Evolutionary conservation across 2,329 filamentous ascomycete genomes (phyloP).

Genomic region (Zymoseptoria brevis): DNA sequence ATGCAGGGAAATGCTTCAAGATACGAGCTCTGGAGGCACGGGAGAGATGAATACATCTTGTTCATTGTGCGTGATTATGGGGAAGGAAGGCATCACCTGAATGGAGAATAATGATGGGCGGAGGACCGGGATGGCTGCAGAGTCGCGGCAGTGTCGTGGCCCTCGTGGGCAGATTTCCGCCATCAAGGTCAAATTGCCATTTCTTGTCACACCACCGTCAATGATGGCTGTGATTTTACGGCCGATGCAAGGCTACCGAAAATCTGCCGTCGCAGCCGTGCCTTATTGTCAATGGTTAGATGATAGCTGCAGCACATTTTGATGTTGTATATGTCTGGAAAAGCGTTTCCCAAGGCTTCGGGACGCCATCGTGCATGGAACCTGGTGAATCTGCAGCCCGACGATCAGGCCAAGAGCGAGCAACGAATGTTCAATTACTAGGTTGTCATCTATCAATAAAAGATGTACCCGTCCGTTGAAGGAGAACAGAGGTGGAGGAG

Average conservation of each 20-base stretch:
- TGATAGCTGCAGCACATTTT: too few species aligned
- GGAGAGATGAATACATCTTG: not conserved
- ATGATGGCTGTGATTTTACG: not conserved
- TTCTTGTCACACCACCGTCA: not conserved
- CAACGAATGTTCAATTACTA: too few species aligned
- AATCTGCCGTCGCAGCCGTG: not conserved
- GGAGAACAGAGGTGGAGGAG: too few species aligned
- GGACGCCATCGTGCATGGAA: too few species aligned
- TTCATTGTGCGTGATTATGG: not conserved
- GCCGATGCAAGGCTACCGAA: not conserved
- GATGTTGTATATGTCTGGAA: too few species aligned
- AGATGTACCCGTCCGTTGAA: too few species aligned
- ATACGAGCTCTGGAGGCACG: not conserved
- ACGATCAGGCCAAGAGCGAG: too few species aligned
- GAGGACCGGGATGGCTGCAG: not conserved
- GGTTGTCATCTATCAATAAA: too few species aligned
- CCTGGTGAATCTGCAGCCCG: too few species aligned
- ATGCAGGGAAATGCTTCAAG: not conserved
- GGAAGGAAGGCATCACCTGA: not conserved
- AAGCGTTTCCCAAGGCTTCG: too few species aligned
- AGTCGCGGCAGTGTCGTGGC: not conserved
- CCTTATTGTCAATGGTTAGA: too few species aligned
- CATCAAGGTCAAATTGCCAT: not conserved
- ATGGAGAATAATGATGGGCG: slow-evolving; percentile 1
- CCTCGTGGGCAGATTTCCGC: not conserved